These are phyloP conservation scores for Periglandula ipomoeae DNA, from an alignment of 2,329 filamentous ascomycete genomes.

Conservation along the genomic window DNA sequence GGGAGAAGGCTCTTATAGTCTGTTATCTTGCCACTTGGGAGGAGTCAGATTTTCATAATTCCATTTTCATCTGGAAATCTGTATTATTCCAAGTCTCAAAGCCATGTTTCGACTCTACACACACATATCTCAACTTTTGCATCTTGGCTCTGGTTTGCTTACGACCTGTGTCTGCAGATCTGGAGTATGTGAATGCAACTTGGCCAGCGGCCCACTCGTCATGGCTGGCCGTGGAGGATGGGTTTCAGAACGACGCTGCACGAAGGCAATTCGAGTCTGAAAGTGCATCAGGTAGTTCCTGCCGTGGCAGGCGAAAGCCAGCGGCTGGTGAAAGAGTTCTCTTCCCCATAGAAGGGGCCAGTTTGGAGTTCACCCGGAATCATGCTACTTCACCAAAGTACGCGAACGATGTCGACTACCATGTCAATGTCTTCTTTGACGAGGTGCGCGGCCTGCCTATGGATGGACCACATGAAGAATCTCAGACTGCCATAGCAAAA, in stretches of 20 bases:
- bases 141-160: too few species aligned
- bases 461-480: neutral
- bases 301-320: neutral
- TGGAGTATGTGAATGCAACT: neutral
- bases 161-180: too few species aligned
- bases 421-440: neutral
- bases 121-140: too few species aligned
- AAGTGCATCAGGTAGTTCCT: neutral
- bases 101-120: too few species aligned
- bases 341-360: neutral
- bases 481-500: neutral
- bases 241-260: too few species aligned
- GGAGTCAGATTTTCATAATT: too few species aligned
- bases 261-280: neutral
- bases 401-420: neutral
- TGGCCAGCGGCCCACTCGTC: neutral
- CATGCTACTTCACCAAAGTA: too few species aligned
- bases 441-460: neutral
- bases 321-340: neutral
- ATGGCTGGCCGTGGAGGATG: neutral
- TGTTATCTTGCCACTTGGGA: too few species aligned
- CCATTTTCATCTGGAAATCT: too few species aligned
- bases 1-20: too few species aligned
- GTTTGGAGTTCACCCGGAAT: neutral
- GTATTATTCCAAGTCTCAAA: too few species aligned